Evolutionary conservation across 768 basidiomycete genomes (phyloP).

Genomic region (Trametes sanguinea): DNA sequence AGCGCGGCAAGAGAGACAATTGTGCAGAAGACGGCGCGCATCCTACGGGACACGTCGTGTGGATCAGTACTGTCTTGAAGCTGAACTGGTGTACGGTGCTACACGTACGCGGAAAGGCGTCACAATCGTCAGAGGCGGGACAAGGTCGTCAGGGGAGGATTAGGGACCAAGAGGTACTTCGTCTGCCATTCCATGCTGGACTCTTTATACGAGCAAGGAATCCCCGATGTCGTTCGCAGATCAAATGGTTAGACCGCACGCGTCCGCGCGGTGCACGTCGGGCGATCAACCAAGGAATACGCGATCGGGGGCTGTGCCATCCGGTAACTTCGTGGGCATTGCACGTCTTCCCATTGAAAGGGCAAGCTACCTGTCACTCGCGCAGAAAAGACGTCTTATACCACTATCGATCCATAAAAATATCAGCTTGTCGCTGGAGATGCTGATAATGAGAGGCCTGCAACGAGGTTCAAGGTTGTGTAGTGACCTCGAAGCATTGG

Average conservation of each 20-base stretch:
- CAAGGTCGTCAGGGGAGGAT: background rate
- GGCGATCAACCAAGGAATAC: background rate
- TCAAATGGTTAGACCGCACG: background rate
- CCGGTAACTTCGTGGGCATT: too few species aligned
- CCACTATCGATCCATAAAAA: too few species aligned
- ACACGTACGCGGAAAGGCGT: background rate
- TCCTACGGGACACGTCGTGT: background rate
- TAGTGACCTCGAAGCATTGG: too few species aligned
- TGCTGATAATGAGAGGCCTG: too few species aligned
- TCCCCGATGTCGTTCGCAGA: background rate
- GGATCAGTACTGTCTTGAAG: background rate
- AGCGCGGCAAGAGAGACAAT: slow-evolving; percentile 1
- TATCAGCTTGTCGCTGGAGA: too few species aligned
- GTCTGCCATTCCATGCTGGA: background rate
- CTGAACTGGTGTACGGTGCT: background rate
- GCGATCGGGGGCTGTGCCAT: background rate
- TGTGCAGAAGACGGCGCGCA: background rate
- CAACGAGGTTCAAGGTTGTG: too few species aligned
- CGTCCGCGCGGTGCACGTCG: background rate
- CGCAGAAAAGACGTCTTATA: too few species aligned
- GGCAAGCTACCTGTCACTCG: too few species aligned
- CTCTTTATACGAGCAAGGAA: background rate
- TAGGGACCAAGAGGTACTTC: background rate
- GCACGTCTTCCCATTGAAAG: too few species aligned
- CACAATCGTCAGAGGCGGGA: background rate